A percentile compares a stretch with the other conserved stretches of the same genome.
phyloP scores from a whole-genome alignment of 768 basidiomycete species.

The Psilocybe sp. region DNA sequence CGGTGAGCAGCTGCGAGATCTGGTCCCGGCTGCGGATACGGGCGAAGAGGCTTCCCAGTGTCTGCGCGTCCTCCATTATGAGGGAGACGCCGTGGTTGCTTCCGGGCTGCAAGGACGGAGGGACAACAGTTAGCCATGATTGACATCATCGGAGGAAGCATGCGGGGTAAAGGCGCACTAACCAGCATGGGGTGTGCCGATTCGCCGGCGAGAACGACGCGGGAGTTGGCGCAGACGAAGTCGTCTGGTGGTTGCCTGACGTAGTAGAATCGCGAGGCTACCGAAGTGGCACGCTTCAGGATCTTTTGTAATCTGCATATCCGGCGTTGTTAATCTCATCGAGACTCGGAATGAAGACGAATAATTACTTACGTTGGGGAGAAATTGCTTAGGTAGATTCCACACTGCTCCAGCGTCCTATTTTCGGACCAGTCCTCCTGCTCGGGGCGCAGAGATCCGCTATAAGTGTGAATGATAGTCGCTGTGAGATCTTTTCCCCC shows the following conservation, averaged over 20 bases:
- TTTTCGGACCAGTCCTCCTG: slow-evolving; percentile 29
- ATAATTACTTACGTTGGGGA: slow-evolving; percentile 29
- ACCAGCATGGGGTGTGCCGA: slow-evolving; percentile 55
- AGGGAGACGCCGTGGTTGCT: slow-evolving; percentile 48
- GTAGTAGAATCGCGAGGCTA: slow-evolving; percentile 25
- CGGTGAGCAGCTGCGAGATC: slow-evolving; percentile 38
- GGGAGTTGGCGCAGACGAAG: slow-evolving; percentile 41
- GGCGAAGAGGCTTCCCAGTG: slow-evolving; percentile 53
- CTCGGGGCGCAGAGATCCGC: slow-evolving; percentile 17
- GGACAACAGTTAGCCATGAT: neutral
- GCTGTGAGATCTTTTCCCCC: slow-evolving; percentile 21
- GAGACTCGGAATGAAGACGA: neutral
- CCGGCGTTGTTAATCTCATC: neutral
- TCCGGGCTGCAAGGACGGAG: slow-evolving; percentile 36
- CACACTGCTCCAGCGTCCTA: slow-evolving; percentile 29
- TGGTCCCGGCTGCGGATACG: slow-evolving; percentile 36
- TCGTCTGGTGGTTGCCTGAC: slow-evolving; percentile 35
- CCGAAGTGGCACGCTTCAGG: slow-evolving; percentile 23
- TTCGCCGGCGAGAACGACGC: slow-evolving; percentile 53
- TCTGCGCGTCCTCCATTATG: slow-evolving; percentile 59
- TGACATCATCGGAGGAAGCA: neutral
- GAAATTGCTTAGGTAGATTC: slow-evolving; percentile 31
- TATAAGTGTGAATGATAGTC: slow-evolving; percentile 20
- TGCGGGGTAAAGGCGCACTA: slow-evolving; percentile 5
- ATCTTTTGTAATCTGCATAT: slow-evolving; percentile 30